Evolutionary conservation across 2,329 filamentous ascomycete genomes (phyloP).

Genomic region (Colletotrichum somersetense): DNA sequence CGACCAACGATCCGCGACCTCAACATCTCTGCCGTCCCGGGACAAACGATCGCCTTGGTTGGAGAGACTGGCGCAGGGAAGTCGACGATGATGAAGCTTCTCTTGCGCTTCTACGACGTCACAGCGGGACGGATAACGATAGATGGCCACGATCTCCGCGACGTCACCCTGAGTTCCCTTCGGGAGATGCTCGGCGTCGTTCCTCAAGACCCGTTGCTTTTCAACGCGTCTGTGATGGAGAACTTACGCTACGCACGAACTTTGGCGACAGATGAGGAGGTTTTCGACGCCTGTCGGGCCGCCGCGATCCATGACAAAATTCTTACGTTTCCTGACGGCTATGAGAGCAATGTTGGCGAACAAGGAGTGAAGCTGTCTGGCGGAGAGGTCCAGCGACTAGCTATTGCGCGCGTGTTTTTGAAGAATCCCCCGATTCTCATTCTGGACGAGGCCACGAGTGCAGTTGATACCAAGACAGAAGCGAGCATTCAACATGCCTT

Average conservation of each 20-base stretch:
- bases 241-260: slow-evolving; percentile 65
- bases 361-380: slow-evolving; percentile 77
- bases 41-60: slow-evolving; percentile 70
- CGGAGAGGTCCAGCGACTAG: slow-evolving; percentile 78
- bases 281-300: slow-evolving; percentile 48
- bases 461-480: slow-evolving; percentile 74
- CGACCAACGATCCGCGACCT: slow-evolving; percentile 64
- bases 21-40: slow-evolving; percentile 61
- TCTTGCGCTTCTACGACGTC: slow-evolving; percentile 72
- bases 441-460: slow-evolving; percentile 77
- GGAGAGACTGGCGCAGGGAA: slow-evolving; percentile 74
- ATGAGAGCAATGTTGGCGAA: slow-evolving; percentile 73
- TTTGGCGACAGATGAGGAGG: slow-evolving; percentile 5
- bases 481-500: slow-evolving; percentile 73
- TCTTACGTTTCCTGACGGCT: slow-evolving; percentile 64
- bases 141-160: slow-evolving; percentile 43
- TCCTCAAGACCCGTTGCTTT: slow-evolving; percentile 80
- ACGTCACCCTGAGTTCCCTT: slow-evolving; percentile 50
- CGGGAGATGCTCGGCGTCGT: slow-evolving; percentile 67
- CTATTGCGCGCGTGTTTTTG: slow-evolving; percentile 78
- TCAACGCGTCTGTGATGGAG: slow-evolving; percentile 74
- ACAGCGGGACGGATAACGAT: slow-evolving; percentile 54
- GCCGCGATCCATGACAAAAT: slow-evolving; percentile 71
- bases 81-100: slow-evolving; percentile 71
- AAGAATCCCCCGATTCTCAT: slow-evolving; percentile 74